These are phyloP conservation scores for Phialophora expanda DNA, from an alignment of 2,329 filamentous ascomycete species.

Conservation along the genomic window DNA sequence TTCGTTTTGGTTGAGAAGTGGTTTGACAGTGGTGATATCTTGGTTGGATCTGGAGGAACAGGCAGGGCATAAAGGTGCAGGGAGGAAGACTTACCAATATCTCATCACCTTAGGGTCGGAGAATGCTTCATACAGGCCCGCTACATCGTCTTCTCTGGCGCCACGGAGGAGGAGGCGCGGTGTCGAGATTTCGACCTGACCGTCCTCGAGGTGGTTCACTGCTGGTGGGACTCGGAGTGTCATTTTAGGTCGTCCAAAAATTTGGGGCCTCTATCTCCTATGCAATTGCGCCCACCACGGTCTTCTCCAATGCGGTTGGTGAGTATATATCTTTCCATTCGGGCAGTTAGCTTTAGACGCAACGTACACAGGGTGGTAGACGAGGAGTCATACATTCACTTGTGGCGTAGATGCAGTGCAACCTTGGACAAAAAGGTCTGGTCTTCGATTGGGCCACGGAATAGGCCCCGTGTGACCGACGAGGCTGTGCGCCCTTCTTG, in stretches of 20 bases:
- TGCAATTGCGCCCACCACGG: background rate
- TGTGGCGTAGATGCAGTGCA: slow-evolving; percentile 1
- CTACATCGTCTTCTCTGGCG: slow-evolving; percentile 21
- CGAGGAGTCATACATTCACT: background rate
- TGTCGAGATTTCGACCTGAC: slow-evolving; percentile 28
- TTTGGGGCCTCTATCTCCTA: background rate
- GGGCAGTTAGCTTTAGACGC: background rate
- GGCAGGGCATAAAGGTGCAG: background rate
- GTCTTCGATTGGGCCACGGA: background rate
- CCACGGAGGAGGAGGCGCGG: slow-evolving; percentile 32
- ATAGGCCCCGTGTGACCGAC: background rate
- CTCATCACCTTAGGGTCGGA: slow-evolving; percentile 34
- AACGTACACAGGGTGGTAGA: background rate
- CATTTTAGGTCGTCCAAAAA: background rate
- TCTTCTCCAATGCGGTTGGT: background rate
- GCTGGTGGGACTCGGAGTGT: background rate
- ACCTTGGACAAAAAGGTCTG: background rate
- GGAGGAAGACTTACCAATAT: slow-evolving; percentile 29
- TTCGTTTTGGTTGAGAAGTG: slow-evolving; percentile 4
- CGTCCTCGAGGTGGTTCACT: slow-evolving; percentile 6
- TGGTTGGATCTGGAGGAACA: background rate
- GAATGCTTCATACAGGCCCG: slow-evolving; percentile 30
- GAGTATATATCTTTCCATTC: background rate
- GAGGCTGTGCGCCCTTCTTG: background rate
- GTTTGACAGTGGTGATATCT: background rate